Percentiles rank a stretch among this genome's conserved stretches.
These are phyloP conservation scores for Zymoseptoria tritici DNA, from an alignment of 2,329 filamentous ascomycete genomes.

Conservation along the genomic window DNA sequence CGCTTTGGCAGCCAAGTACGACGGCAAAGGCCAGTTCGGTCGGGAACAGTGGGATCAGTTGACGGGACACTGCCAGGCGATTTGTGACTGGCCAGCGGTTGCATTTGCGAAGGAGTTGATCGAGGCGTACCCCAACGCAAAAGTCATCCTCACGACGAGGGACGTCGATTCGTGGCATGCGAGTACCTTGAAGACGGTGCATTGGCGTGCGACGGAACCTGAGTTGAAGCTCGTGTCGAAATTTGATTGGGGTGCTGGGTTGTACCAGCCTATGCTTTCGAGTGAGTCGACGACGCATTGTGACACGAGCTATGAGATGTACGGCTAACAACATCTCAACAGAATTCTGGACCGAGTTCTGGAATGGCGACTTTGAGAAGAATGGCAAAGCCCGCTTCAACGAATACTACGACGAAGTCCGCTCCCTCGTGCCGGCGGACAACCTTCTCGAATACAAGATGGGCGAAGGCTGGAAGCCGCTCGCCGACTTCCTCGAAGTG, in stretches of 20 bases:
- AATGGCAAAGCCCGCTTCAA: conserved; percentile 57
- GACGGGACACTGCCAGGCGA: conserved; percentile 56
- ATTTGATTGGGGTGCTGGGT: conserved; percentile 56
- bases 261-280: conserved; percentile 63
- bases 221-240: conserved; percentile 50
- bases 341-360: conserved; percentile 61
- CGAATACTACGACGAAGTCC: conserved; percentile 49
- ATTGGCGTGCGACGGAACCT: conserved; percentile 59
- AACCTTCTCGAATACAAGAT: conserved; percentile 49
- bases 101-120: conserved; percentile 64
- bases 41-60: conserved; percentile 64
- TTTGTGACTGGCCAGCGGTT: conserved; percentile 62
- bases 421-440: conserved; percentile 40
- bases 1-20: conserved; percentile 56
- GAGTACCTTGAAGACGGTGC: conserved; percentile 59
- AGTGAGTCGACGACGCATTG: conserved; percentile 28
- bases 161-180: conserved; percentile 59
- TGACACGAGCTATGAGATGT: conserved; percentile 4
- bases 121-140: conserved; percentile 64
- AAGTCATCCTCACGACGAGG: conserved; percentile 60
- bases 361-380: conserved; percentile 59
- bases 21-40: conserved; percentile 54
- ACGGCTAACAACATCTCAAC: conserved; percentile 4
- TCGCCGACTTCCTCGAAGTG: conserved; percentile 49
- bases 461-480: conserved; percentile 47